These are phyloP conservation scores for Pythium scleroteichum DNA, from an alignment of 352 stramenopile genomes.

Conservation along the genomic window DNA sequence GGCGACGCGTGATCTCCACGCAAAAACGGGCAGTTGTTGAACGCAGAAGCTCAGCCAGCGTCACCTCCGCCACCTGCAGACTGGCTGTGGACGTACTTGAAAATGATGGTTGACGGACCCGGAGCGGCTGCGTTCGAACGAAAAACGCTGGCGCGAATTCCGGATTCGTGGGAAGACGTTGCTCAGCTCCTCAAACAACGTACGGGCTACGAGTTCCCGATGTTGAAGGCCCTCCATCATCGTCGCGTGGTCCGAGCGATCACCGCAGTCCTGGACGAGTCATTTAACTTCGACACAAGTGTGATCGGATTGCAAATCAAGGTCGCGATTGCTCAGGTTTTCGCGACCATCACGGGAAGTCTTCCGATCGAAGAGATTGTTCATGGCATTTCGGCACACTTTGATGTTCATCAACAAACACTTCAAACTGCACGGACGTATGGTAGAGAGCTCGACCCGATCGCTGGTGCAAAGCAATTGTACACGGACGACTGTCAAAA, in stretches of 20 bases:
- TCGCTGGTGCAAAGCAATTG: neutral
- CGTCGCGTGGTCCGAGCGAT: constrained; percentile 8
- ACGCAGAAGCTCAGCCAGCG: constrained; percentile 4
- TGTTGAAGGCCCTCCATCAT: constrained; percentile 7
- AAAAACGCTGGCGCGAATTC: constrained; percentile 1
- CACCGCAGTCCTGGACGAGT: constrained; percentile 3
- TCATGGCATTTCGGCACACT: neutral
- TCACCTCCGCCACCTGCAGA: neutral
- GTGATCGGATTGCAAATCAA: constrained; percentile 6
- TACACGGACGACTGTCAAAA: too few relatives aligned
- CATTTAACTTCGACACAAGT: neutral
- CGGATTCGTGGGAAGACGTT: neutral
- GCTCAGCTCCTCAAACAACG: neutral
- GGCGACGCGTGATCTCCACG: constrained; percentile 10
- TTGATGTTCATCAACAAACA: neutral
- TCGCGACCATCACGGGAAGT: constrained; percentile 9
- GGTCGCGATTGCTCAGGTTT: constrained; percentile 9
- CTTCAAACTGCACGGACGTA: neutral
- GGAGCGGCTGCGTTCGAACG: neutral
- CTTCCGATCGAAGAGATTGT: neutral
- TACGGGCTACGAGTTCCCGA: constrained; percentile 2
- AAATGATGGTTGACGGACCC: constrained; percentile 6
- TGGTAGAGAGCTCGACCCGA: neutral
- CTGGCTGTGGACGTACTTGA: constrained; percentile 1
- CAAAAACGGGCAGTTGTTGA: constrained; percentile 4